These are phyloP conservation scores for Didymella pomorum DNA, from an alignment of 2,329 filamentous ascomycete species.

Conservation along the genomic window DNA sequence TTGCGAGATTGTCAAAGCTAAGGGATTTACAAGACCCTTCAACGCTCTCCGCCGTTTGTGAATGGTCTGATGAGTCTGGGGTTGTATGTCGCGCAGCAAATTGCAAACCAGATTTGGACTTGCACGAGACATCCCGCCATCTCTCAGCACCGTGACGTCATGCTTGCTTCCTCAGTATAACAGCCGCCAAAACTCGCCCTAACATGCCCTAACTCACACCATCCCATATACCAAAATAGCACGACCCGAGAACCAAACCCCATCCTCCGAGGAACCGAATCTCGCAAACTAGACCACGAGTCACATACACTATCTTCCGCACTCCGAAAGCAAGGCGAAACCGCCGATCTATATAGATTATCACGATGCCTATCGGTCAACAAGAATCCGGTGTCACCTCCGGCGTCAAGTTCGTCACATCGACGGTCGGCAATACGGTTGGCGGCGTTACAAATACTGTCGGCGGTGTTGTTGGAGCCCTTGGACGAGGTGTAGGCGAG, in stretches of 20 bases:
- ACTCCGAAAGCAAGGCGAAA: constrained; percentile 3
- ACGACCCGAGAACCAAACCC: constrained; percentile 14
- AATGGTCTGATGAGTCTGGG: constrained; percentile 6
- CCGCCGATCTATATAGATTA: constrained; percentile 6
- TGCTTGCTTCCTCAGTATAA: constrained; percentile 3
- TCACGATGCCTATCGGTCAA: constrained; percentile 48
- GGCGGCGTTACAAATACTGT: constrained; percentile 63
- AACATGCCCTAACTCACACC: constrained; percentile 9
- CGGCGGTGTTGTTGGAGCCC: constrained; percentile 61
- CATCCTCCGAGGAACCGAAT: neutral
- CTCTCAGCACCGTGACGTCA: constrained; percentile 21
- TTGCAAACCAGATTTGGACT: constrained; percentile 1
- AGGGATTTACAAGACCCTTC: constrained; percentile 7
- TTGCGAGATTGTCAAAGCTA: neutral
- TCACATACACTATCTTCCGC: neutral
- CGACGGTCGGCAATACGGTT: constrained; percentile 62
- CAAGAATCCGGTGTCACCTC: constrained; percentile 58
- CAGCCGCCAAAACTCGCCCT: constrained; percentile 9
- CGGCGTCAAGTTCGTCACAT: constrained; percentile 64
- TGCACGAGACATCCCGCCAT: constrained; percentile 3
- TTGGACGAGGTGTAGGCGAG: constrained; percentile 56
- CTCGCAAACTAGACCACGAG: constrained; percentile 2
- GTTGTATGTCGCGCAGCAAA: constrained; percentile 1
- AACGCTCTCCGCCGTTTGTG: neutral
- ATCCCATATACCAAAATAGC: constrained; percentile 9